Base-by-base conservation (phyloP, 495 filamentous ascomycete species). In the Aspergillus affinis region DNA sequence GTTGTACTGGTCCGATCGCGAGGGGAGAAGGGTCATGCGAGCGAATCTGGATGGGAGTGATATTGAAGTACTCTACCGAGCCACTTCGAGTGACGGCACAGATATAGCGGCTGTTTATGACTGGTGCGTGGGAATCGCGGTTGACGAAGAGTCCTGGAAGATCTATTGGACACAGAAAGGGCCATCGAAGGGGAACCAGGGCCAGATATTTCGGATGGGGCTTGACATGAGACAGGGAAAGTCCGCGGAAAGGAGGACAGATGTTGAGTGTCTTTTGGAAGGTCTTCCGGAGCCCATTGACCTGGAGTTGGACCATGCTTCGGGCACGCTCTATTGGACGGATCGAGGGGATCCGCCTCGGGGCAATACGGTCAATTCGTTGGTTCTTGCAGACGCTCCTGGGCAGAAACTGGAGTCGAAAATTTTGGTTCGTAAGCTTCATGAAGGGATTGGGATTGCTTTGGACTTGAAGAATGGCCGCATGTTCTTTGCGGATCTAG, bases 401-500 rank as follows among this genome's bases (percentile, higher is more conserved):
- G 56, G 46, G 6, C 15, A 20, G 9, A 20, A 49, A 3, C 48
- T n/a, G n/a, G 46, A 21, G 20, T n/a, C 18, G 19, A 20, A 49
- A 1, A 20, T 21, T 20, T 20, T 49, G 48, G 48, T 49, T 4
- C 48, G 48, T 13, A 26, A 49, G 18, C 48, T 49, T 9, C 48
- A 20, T 49, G 48, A 49, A 49, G 48, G 19, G 6, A 20, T 49
- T 49, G 48, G 18, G 48, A 49, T 63, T 18, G 18, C 55, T n/a
- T 51, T 63, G 51, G 61, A 63, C 32, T 21, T 50, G n/a, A 32
- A 45, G 26, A 45, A 51, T 47, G n/a, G 30, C 8, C 61, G 56
- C n/a, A 55, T 63, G 56, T 58, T 63, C 48, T 63, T 63, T 20
- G 55, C 53, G 2, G 61, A 63, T 59, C 56, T 63, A 36, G 61